Base-by-base conservation (phyloP, 1,284 basidiomycete species). In the Moesziomyces globuligerus region DNA sequence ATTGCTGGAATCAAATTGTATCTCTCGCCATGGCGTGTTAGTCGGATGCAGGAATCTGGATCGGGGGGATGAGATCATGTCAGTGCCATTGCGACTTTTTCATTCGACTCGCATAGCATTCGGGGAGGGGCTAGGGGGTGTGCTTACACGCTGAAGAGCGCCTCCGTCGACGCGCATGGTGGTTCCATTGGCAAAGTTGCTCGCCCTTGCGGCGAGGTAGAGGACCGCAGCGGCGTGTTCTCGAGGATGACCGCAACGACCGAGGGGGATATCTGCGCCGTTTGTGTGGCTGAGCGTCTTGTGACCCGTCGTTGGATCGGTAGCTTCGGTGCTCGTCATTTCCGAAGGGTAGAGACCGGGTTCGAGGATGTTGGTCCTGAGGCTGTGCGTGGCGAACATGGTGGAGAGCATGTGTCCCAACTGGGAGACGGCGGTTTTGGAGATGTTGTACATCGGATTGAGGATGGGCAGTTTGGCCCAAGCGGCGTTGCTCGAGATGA, bases 361-460 rank as follows among this genome's bases (percentile, higher is more conserved):
- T 42, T 74, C 72, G 38, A 74, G 41, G 17, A 46, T 21, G 43
- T 74, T 74, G 11, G 56, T 55, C 7, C 72, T 20, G 15, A 74
- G 20, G 2, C 17, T 42, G 20, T 56, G 49, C 10, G 71, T 51
- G 41, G 46, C 47, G 24, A 74, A 65, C 48, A 74, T 59, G 18
- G 68, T 67, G 13, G 32, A 41, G 15, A 74, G 46, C 25, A 74
- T 72, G 21, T 70, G 53, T 13, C 62, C 64, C 1, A 62, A 45
- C 4, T 74, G 72, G 2, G 58, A 64, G 13, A 70, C 42, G 13
- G 72, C 57, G 9, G 72, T 61, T 53, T 74, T 74, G 44, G 47
- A 49, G 34, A 74, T 48, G 49, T 74, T 74, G 60, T 74, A 74
- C n/a, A 74, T 41, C 4, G 72, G 67, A 28, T 74, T 74, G 36